A percentile compares a stretch with the other conserved stretches of the same genome.
phyloP scores from a whole-genome alignment of 305 asterid species.

The Ajuga reptans region DNA sequence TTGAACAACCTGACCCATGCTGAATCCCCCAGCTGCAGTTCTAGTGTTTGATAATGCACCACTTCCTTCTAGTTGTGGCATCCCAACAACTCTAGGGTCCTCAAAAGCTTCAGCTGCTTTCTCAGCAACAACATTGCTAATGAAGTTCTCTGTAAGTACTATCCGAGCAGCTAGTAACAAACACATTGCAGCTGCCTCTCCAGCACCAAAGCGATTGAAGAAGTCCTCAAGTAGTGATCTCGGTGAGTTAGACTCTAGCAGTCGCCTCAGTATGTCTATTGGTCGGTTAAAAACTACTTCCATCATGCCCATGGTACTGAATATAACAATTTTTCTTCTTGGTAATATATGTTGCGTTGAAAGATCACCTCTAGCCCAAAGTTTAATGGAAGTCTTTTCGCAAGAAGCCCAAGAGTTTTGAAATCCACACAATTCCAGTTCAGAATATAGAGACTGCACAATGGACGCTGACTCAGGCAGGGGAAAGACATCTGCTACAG shows the following conservation, averaged over 20 bases:
- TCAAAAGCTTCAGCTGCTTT: constrained; percentile 99
- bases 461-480: constrained; percentile 66
- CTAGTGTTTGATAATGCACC: constrained; percentile 82
- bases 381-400: constrained; percentile 62
- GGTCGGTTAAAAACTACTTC: constrained; percentile 93
- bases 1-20: constrained; percentile 99
- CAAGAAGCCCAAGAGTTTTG: constrained; percentile 60
- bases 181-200: constrained; percentile 95
- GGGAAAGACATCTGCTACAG: constrained; percentile 81
- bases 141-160: constrained; percentile 50
- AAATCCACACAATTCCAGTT: constrained; percentile 56
- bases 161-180: constrained; percentile 88
- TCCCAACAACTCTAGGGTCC: constrained; percentile 93
- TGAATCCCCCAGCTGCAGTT: constrained; percentile 88
- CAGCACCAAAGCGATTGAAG: constrained; percentile 88
- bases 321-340: constrained; percentile 70
- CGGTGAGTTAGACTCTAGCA: constrained; percentile 81
- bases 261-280: constrained; percentile 71
- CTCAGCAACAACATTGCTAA: constrained; percentile 71
- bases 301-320: constrained; percentile 99
- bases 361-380: constrained; percentile 94
- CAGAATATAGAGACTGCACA: constrained; percentile 80
- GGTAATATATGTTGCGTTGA: constrained; percentile 88
- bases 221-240: constrained; percentile 83
- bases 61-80: constrained; percentile 92